Percentiles rank a stretch among this genome's conserved stretches.
phyloP scores from a whole-genome alignment of 2,329 filamentous ascomycete genomes.

The Diplodia sapinea region DNA sequence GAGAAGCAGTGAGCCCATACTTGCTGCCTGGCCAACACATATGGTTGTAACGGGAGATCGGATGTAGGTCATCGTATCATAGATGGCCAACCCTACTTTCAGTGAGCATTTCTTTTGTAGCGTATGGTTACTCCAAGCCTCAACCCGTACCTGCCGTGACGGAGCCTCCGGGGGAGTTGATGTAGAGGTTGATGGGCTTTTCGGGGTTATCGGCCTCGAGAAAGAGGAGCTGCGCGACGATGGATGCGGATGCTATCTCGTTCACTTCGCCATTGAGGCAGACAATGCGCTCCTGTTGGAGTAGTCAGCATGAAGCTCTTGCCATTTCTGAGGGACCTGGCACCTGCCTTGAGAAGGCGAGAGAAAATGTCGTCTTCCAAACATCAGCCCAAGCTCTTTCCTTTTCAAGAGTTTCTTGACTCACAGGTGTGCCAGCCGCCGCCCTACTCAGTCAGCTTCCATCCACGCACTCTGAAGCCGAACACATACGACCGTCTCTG shows the following conservation, averaged over 20 bases:
- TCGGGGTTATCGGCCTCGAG: constrained; percentile 96
- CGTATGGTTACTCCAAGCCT: neutral
- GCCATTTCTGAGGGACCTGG: neutral
- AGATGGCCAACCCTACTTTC: constrained; percentile 72
- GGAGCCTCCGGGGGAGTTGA: constrained; percentile 93
- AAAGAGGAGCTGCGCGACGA: constrained; percentile 95
- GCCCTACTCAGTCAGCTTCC: constrained; percentile 49
- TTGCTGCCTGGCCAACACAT: constrained; percentile 91
- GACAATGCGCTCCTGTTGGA: constrained; percentile 82
- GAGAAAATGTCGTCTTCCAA: constrained; percentile 53
- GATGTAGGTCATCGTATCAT: constrained; percentile 99
- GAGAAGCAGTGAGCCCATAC: constrained; percentile 90
- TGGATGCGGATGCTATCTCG: constrained; percentile 86
- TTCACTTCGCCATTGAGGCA: constrained; percentile 92
- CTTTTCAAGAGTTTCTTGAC: neutral
- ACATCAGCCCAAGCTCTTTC: constrained; percentile 17
- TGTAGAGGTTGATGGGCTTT: constrained; percentile 96
- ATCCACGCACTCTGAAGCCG: neutral
- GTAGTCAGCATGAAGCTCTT: neutral
- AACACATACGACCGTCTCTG: constrained; percentile 54
- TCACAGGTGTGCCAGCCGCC: constrained; percentile 58
- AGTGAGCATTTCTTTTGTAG: constrained; percentile 32
- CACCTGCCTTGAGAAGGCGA: constrained; percentile 50
- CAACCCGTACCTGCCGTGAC: constrained; percentile 72
- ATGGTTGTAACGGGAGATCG: constrained; percentile 91